Evolutionary conservation across 2,329 filamentous ascomycete species (phyloP), one percentile per base, ranked within the genome.

Genomic region (Neofusicoccum ribis): DNA sequence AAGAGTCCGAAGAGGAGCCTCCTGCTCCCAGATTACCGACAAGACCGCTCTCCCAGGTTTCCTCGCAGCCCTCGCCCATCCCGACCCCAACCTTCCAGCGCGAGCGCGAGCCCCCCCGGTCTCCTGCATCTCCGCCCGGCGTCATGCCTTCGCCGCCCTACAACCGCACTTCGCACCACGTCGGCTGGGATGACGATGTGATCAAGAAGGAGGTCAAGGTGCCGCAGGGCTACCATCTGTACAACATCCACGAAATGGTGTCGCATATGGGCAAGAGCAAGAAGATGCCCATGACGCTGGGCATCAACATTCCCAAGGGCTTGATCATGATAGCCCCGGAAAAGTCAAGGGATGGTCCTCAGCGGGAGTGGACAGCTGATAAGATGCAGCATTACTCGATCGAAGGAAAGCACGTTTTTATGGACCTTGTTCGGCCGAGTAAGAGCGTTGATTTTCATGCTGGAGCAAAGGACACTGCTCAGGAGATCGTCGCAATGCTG

Each of bases 401-500:
- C 65, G 95, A 99, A 80, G 95, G 94, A 41, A 99, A 99, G 75
- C 95, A 98, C 78, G 91, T 99, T 14, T 99, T 99, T 74, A 84
- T 99, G 76, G 95, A 99, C 76, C 83, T 99, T 52, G 89, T 97
- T 60, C 85, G 90, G 63, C 95, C 95, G 6, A 97, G 92, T 79
- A 97, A 94, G 81, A 97, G 93, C 76, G 84, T 97, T 65, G 95
- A 99, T 79, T 96, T 99, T 70, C 95, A 99, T 76, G 96, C 95
- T 17, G 95, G 95, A 49, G 93, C 93, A 51, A 99, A 98, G 79
- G 95, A 98, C 77, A 97, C 94, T 5, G 95, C 95, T 6, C 88
- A 93, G 69, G 94, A 98, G 78, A 98, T 99, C 73, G 91, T 97
- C 37, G 85, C 87, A 65, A 90, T 91, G 60, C 84, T 99, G 43